Percentiles rank a stretch among this genome's conserved stretches.
phyloP scores from a whole-genome alignment of 495 filamentous ascomycete species.

The Pseudotulostoma volvatum region DNA sequence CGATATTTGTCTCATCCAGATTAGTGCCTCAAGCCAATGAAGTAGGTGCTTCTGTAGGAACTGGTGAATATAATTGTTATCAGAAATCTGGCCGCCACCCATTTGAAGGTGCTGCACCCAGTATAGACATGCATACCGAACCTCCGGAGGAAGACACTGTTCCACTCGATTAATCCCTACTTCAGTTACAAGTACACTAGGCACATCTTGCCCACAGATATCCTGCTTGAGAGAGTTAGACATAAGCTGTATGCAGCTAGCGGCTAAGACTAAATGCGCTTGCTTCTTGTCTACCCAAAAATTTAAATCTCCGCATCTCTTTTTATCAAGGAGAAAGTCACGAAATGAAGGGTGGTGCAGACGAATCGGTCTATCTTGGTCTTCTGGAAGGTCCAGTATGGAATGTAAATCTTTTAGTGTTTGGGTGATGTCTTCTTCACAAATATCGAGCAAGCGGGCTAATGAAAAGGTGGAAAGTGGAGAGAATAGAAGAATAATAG shows the following conservation, averaged over 20 bases:
- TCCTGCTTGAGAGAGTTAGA: conserved; percentile 17
- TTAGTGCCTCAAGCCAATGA: conserved; percentile 10
- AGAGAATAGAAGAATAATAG: too few species aligned
- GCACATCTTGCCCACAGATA: conserved; percentile 21
- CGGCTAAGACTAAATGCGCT: conserved; percentile 16
- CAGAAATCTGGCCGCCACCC: too few species aligned
- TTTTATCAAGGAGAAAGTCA: conserved; percentile 21
- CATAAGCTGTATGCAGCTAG: conserved; percentile 21
- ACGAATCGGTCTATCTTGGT: conserved; percentile 12
- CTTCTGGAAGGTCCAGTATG: conserved; percentile 19
- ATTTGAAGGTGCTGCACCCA: too few species aligned
- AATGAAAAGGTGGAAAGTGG: too few species aligned
- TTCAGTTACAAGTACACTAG: conserved; percentile 10
- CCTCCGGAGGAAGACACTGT: too few species aligned
- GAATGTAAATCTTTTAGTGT: too few species aligned
- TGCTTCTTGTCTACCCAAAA: too few species aligned
- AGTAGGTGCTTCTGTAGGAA: conserved; percentile 8
- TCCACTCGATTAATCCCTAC: conserved; percentile 8
- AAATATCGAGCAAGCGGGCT: conserved; percentile 10
- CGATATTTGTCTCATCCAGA: too few species aligned
- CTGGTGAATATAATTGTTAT: too few species aligned
- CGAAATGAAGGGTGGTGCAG: too few species aligned
- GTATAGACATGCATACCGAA: conserved; percentile 17
- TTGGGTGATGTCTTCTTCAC: conserved; percentile 1
- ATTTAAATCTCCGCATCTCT: conserved; percentile 9